These are phyloP conservation scores for Saprolegnia parasitica DNA, from an alignment of 352 stramenopile genomes.

Conservation along the genomic window DNA sequence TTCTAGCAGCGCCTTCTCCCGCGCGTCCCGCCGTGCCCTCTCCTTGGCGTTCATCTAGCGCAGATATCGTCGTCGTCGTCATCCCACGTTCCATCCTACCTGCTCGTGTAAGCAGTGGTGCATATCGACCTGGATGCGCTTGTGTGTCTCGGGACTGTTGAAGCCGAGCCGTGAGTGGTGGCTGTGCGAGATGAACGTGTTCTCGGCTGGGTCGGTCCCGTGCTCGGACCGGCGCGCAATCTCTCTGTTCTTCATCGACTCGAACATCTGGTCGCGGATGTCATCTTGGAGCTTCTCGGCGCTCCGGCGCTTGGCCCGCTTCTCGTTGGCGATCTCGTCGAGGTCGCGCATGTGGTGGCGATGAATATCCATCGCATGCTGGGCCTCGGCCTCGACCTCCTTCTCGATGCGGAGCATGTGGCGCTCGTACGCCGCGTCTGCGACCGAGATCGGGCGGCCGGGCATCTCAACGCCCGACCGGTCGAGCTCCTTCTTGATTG, in stretches of 20 bases:
- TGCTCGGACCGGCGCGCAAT: not conserved
- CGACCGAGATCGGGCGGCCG: not conserved
- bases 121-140: constrained; percentile 27
- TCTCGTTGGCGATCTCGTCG: constrained; percentile 24
- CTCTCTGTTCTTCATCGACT: not conserved
- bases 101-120: constrained; percentile 24
- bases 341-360: constrained; percentile 27
- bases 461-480: not conserved
- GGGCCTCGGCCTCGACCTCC: constrained; percentile 26
- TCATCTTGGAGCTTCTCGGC: constrained; percentile 19
- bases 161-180: constrained; percentile 23
- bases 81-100: constrained; percentile 31
- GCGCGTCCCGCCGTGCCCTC: constrained; percentile 37
- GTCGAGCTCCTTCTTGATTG: constrained; percentile 24
- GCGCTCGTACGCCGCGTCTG: constrained; percentile 22
- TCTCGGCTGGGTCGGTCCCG: constrained; percentile 24
- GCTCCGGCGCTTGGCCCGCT: constrained; percentile 21
- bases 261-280: constrained; percentile 24
- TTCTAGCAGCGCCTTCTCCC: constrained; percentile 47
- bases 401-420: constrained; percentile 24
- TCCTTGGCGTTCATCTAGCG: constrained; percentile 59
- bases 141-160: constrained; percentile 30
- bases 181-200: constrained; percentile 28
- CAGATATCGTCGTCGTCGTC: constrained; percentile 31
- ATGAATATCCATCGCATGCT: constrained; percentile 29